Evolutionary conservation across 2,329 filamentous ascomycete species (phyloP).

Genomic region (Fusarium floridanum): DNA sequence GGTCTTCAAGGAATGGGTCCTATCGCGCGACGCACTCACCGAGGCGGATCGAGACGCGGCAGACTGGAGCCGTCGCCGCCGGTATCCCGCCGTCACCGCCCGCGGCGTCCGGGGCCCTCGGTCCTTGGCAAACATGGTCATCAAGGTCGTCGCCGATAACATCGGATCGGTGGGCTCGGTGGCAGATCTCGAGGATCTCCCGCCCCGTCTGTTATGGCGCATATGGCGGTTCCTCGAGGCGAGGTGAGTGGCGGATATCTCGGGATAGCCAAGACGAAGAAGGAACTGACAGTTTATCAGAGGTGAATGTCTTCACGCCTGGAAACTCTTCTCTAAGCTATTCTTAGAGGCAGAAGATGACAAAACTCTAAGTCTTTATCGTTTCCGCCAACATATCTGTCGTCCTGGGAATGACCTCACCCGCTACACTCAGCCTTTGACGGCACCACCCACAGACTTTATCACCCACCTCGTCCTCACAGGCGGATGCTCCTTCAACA

Average conservation of each 20-base stretch:
- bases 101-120: slow-evolving; percentile 51
- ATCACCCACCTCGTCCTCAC: slow-evolving; percentile 58
- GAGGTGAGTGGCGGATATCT: slow-evolving; percentile 48
- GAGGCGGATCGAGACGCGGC: slow-evolving; percentile 37
- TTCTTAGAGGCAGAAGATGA: slow-evolving; percentile 51
- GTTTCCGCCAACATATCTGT: slow-evolving; percentile 57
- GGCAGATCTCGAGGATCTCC: slow-evolving; percentile 52
- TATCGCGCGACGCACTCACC: slow-evolving; percentile 45
- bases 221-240: slow-evolving; percentile 57
- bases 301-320: slow-evolving; percentile 55
- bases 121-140: slow-evolving; percentile 56
- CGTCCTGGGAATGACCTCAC: slow-evolving; percentile 50
- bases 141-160: slow-evolving; percentile 54
- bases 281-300: slow-evolving; percentile 34
- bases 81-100: slow-evolving; percentile 45
- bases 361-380: slow-evolving; percentile 54
- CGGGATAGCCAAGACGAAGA: background rate
- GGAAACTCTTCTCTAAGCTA: slow-evolving; percentile 55
- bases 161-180: slow-evolving; percentile 51
- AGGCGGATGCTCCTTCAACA: slow-evolving; percentile 51
- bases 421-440: slow-evolving; percentile 55
- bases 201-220: slow-evolving; percentile 51
- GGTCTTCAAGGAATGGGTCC: slow-evolving; percentile 54
- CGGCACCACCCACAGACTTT: slow-evolving; percentile 54
- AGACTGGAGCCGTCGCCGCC: slow-evolving; percentile 54